These are phyloP conservation scores for Solanum chmielewskii DNA, from an alignment of 257 asterid genomes.

Conservation along the genomic window DNA sequence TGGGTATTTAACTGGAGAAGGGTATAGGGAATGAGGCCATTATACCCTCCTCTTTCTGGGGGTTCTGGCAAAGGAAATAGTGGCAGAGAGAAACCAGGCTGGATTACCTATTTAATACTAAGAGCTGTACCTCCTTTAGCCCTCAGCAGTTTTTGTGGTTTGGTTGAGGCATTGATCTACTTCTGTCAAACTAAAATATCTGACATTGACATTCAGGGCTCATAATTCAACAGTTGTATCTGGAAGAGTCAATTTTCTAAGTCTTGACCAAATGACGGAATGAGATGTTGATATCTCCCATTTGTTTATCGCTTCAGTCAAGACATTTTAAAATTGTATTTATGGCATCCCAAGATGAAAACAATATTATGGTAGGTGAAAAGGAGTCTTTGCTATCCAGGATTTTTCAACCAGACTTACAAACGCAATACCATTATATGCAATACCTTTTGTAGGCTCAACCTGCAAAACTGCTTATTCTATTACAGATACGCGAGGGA, in stretches of 20 bases:
- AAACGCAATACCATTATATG: neutral
- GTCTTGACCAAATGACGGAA: neutral
- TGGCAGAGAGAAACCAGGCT: neutral
- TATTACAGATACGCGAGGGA: constrained; percentile 2
- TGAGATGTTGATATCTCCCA: neutral
- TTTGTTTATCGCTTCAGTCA: neutral
- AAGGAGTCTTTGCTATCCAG: constrained; percentile 11
- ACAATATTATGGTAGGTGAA: neutral
- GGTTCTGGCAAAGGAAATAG: neutral
- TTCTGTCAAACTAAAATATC: neutral
- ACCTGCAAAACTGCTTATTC: constrained; percentile 14
- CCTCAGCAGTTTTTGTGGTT: neutral
- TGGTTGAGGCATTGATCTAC: neutral
- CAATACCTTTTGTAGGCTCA: neutral
- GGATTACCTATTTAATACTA: neutral
- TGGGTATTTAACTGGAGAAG: neutral
- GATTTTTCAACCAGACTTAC: neutral
- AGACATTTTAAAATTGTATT: neutral
- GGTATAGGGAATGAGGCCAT: neutral
- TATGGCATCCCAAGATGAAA: neutral
- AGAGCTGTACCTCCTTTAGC: neutral
- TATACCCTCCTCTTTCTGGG: neutral
- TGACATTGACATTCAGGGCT: neutral
- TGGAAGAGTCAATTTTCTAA: neutral
- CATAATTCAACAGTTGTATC: neutral